Evolutionary conservation across 345 rosid species (phyloP), one percentile per base, ranked within the genome.

Genomic region (Eucalyptus pauciflora): DNA sequence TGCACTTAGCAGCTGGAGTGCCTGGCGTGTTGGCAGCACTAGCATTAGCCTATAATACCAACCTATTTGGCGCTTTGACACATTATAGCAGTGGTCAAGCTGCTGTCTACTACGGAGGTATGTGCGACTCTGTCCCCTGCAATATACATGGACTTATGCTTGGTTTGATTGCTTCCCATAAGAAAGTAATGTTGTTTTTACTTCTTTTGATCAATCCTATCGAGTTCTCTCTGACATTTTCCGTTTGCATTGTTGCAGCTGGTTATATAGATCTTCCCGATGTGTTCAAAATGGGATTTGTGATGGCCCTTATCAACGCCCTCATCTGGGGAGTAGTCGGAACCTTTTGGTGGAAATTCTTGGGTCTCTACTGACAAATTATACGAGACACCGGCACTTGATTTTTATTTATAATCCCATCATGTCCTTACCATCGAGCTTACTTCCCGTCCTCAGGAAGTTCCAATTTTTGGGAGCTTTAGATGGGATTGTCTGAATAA

Each of bases 81-180:
- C 99, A 98, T 92, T 98, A 97, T 90, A 98, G 99, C 91, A 95
- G 99, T 67, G 99, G 99, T 58, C 99, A 97, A 94, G 99, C 99
- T 52, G 99, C 99, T 90, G 99, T 98, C 18, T 98, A 96, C 92
- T 97, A 93, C 71, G 99, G 99, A 95, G 99, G 99, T 97, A 67
- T 83, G 90, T 60, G 54, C 18, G n/a, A 54, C 67, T 88, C 62
- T 89, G 62, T 69, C 62, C 86, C 54, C 33, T 56, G 83, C 48
- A 41, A 41, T 41, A 76, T 41, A 45, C 48, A 76, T 10, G 83
- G 83, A 76, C 83, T 76, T 43, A 20, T 76, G 25, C 48, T 76
- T 64, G 76, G 48, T 54, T 18, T 88, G 86, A 54, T 51, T 25
- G 48, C 50, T 60, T 71, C 37, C 62, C 69, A 10, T 87, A n/a